Percentiles rank a stretch among this genome's conserved stretches.
These are phyloP conservation scores for Graphilbum sp. DNA, from an alignment of 2,329 filamentous ascomycete species.

Conservation along the genomic window DNA sequence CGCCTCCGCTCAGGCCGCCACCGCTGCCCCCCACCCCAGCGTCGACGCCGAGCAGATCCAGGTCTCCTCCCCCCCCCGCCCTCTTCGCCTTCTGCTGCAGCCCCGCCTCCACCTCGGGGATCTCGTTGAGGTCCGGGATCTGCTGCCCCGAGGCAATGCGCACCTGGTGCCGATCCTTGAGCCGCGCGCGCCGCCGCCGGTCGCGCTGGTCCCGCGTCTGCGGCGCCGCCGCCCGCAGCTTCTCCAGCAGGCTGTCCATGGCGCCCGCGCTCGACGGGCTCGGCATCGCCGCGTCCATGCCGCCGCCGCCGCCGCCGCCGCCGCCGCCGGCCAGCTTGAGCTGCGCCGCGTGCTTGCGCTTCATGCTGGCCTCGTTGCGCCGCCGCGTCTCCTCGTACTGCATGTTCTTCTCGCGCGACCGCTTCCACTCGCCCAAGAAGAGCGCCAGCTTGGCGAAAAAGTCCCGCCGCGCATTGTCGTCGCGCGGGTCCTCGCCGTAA, in stretches of 20 bases:
- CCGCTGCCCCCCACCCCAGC: too few species aligned
- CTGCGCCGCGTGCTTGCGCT: conserved; percentile 65
- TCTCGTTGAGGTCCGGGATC: conserved; percentile 57
- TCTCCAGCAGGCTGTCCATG: conserved; percentile 92
- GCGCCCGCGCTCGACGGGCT: conserved; percentile 67
- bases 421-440: conserved; percentile 92
- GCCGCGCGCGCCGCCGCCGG: conserved; percentile 64
- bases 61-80: too few species aligned
- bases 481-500: conserved; percentile 83
- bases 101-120: conserved; percentile 34
- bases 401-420: conserved; percentile 85
- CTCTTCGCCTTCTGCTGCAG: too few species aligned
- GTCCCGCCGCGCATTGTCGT: conserved; percentile 84
- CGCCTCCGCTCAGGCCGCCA: too few species aligned
- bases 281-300: conserved; percentile 28
- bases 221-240: conserved; percentile 81
- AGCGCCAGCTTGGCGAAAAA: conserved; percentile 89
- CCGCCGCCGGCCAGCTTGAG: conserved; percentile 38
- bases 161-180: conserved; percentile 83
- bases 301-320: too few species aligned
- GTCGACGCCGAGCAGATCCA: too few species aligned
- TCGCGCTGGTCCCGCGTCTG: conserved; percentile 82
- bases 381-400: conserved; percentile 63
- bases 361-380: conserved; percentile 82
- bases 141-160: conserved; percentile 79